These are phyloP conservation scores for Holtermanniella nyarrowii DNA, from an alignment of 768 basidiomycete genomes.

Conservation along the genomic window DNA sequence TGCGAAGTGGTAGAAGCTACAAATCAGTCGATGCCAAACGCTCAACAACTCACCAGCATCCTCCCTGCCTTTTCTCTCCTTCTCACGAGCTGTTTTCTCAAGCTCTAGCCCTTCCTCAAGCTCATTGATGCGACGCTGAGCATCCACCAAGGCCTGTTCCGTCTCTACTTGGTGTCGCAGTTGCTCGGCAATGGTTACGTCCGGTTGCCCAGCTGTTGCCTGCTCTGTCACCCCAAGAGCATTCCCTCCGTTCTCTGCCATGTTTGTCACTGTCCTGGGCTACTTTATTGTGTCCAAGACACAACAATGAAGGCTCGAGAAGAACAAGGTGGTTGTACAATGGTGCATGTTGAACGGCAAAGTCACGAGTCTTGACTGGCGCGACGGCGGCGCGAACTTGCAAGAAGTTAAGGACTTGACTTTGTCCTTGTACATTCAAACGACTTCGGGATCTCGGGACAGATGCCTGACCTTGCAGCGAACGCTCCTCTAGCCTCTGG, in stretches of 20 bases:
- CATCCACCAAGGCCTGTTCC: conserved; percentile 31
- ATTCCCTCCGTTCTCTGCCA: not conserved
- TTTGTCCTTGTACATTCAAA: no score
- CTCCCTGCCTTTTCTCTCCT: conserved; percentile 25
- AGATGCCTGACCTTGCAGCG: not conserved
- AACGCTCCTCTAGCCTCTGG: not conserved
- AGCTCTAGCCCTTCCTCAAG: conserved; percentile 48
- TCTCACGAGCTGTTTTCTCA: conserved; percentile 54
- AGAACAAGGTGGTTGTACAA: no score
- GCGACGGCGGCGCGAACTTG: no score
- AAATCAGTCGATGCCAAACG: conserved; percentile 42
- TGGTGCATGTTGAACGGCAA: no score
- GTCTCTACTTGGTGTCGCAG: conserved; percentile 28
- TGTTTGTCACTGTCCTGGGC: not conserved
- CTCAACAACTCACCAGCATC: conserved; percentile 46
- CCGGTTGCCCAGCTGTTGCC: not conserved
- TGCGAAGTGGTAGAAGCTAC: conserved; percentile 21
- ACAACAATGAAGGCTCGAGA: not conserved
- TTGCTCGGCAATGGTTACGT: conserved; percentile 8
- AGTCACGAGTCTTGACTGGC: not conserved
- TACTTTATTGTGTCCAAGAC: not conserved
- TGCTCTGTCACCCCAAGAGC: conserved; percentile 1
- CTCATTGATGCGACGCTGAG: conserved; percentile 15
- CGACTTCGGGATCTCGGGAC: no score
- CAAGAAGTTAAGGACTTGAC: no score